A percentile compares a stretch with the other conserved stretches of the same genome.
Evolutionary conservation across 192 early-diverging fungal genomes (phyloP).

Genomic region (Pilobolus umbonatus): DNA sequence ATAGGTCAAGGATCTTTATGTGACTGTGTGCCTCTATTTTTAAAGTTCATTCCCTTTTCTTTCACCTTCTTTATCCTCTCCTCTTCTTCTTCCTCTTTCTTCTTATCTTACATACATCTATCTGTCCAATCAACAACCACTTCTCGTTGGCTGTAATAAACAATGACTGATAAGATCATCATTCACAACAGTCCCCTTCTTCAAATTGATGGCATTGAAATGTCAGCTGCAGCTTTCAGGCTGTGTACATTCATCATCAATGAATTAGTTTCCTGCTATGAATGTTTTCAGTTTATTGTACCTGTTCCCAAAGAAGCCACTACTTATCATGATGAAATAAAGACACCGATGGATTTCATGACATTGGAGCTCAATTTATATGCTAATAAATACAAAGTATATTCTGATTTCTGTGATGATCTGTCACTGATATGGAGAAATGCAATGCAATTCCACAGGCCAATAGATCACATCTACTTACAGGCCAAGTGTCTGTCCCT

Average conservation of each 20-base stretch:
- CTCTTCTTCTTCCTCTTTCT: too few relatives aligned
- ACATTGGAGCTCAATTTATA: constrained; percentile 48
- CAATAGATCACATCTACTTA: constrained; percentile 18
- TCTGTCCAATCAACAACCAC: too few relatives aligned
- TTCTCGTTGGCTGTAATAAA: too few relatives aligned
- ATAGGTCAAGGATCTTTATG: too few relatives aligned
- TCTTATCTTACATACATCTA: too few relatives aligned
- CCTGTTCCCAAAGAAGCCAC: constrained; percentile 34
- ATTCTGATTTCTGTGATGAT: constrained; percentile 38
- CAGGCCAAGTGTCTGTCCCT: constrained; percentile 8
- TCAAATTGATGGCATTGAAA: constrained; percentile 3
- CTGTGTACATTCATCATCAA: constrained; percentile 21
- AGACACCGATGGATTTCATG: constrained; percentile 47
- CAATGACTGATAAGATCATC: too few relatives aligned
- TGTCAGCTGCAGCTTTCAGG: not conserved
- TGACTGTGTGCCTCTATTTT: too few relatives aligned
- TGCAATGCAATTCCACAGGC: constrained; percentile 27
- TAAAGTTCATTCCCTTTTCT: too few relatives aligned
- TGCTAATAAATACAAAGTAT: constrained; percentile 28
- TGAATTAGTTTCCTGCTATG: constrained; percentile 22
- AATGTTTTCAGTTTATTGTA: constrained; percentile 23
- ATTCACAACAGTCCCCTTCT: not conserved
- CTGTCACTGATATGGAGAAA: constrained; percentile 39
- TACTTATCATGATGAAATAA: constrained; percentile 44
- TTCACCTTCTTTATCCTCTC: too few relatives aligned